These are phyloP conservation scores for Termitomyces sp. DNA, from an alignment of 768 basidiomycete species.

Conservation along the genomic window DNA sequence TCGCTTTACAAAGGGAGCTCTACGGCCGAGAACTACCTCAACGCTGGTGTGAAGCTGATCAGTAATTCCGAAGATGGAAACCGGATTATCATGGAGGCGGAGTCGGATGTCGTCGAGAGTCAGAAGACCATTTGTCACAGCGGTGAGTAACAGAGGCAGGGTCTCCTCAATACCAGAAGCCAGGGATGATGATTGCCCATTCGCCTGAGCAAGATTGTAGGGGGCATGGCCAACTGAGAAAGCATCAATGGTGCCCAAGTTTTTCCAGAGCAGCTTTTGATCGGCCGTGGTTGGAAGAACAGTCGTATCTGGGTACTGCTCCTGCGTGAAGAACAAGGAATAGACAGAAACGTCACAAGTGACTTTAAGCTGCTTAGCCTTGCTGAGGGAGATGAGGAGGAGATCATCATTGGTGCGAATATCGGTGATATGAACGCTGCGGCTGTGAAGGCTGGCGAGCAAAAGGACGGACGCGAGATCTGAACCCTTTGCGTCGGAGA, in stretches of 20 bases:
- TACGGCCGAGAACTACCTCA: conserved; percentile 88
- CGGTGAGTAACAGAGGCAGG: conserved; percentile 83
- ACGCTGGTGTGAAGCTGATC: conserved; percentile 86
- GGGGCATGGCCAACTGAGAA: conserved; percentile 90
- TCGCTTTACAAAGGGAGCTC: conserved; percentile 51
- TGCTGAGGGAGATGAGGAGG: conserved; percentile 88
- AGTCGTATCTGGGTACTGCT: conserved; percentile 64
- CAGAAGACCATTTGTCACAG: conserved; percentile 76
- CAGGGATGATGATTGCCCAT: conserved; percentile 58
- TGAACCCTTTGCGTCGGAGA: conserved; percentile 90
- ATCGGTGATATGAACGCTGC: conserved; percentile 88
- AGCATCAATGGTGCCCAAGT: conserved; percentile 79
- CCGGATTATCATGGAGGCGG: conserved; percentile 91
- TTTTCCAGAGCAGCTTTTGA: conserved; percentile 83
- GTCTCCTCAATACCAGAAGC: conserved; percentile 86
- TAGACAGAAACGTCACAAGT: conserved; percentile 96
- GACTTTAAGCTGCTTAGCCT: conserved; percentile 89
- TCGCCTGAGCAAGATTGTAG: conserved; percentile 66
- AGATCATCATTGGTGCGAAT: conserved; percentile 87
- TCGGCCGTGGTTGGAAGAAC: conserved; percentile 73
- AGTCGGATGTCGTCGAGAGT: conserved; percentile 78
- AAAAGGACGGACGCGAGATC: conserved; percentile 92
- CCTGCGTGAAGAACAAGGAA: conserved; percentile 82
- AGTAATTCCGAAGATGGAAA: conserved; percentile 86
- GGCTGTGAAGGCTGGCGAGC: conserved; percentile 88